Percentiles rank a stretch among this genome's conserved stretches.
Evolutionary conservation across 2,329 filamentous ascomycete species (phyloP).

Genomic region (Myotisia sp.): DNA sequence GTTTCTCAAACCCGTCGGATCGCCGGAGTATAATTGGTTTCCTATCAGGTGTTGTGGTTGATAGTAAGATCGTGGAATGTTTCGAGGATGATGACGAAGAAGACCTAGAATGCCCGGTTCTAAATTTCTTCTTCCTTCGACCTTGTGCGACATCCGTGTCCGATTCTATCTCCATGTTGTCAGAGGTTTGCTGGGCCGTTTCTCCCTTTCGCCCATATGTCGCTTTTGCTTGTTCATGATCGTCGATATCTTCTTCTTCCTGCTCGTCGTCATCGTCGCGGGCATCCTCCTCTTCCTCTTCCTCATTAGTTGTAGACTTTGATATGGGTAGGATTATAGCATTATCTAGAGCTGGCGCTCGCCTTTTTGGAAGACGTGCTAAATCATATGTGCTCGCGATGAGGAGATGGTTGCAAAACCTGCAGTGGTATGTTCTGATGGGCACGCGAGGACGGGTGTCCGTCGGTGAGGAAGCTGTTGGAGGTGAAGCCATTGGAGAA

Average conservation of each 20-base stretch:
- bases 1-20: constrained; percentile 54
- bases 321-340: constrained; percentile 45
- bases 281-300: constrained; percentile 8
- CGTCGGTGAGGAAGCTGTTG: too few relatives aligned
- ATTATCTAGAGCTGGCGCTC: constrained; percentile 35
- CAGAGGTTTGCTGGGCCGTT: not conserved
- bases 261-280: constrained; percentile 11
- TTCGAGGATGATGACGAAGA: constrained; percentile 6
- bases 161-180: constrained; percentile 9
- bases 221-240: not conserved
- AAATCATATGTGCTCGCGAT: constrained; percentile 45
- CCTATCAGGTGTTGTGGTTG: constrained; percentile 35
- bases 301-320: constrained; percentile 9
- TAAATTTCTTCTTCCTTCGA: constrained; percentile 7
- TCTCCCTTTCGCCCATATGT: not conserved
- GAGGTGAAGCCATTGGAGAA: too few relatives aligned
- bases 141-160: constrained; percentile 12
- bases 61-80: constrained; percentile 38
- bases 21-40: constrained; percentile 39
- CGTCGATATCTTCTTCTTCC: constrained; percentile 14
- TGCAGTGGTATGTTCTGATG: constrained; percentile 45
- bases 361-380: constrained; percentile 38
- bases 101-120: constrained; percentile 14
- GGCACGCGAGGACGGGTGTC: constrained; percentile 15
- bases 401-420: constrained; percentile 49